A percentile compares a stretch with the other conserved stretches of the same genome.
These are phyloP conservation scores for Starmera dryadoides DNA, from an alignment of 805 yeast genomes.

Conservation along the genomic window DNA sequence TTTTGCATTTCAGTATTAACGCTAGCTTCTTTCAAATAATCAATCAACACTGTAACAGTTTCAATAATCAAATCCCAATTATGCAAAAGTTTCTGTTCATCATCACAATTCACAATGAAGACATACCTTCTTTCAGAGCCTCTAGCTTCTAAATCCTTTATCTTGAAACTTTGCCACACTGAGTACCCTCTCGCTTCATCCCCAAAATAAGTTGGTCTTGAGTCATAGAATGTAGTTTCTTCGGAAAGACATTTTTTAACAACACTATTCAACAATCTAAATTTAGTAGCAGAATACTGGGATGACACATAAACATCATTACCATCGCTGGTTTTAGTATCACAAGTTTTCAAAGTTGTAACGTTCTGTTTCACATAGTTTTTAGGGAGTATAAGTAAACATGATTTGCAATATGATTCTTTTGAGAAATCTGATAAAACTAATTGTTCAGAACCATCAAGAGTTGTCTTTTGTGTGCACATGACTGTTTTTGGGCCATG, in stretches of 20 bases:
- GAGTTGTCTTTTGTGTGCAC: conserved; percentile 45
- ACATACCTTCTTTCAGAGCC: conserved; percentile 70
- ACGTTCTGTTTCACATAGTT: conserved; percentile 9
- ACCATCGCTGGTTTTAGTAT: conserved; percentile 5
- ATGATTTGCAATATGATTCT: conserved; percentile 51
- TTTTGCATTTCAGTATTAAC: conserved; percentile 18
- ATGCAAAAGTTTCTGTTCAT: conserved; percentile 41
- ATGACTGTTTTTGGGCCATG: conserved; percentile 67
- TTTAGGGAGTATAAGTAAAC: conserved; percentile 47
- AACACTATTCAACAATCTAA: conserved; percentile 48
- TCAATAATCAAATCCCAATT: conserved; percentile 46
- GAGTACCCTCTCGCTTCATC: conserved; percentile 57
- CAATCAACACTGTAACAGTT: conserved; percentile 33
- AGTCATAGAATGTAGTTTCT: conserved; percentile 52
- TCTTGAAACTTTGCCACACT: conserved; percentile 50
- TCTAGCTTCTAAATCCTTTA: conserved; percentile 58
- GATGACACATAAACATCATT: conserved; percentile 38
- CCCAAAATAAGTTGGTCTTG: conserved; percentile 57
- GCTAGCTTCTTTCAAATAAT: conserved; percentile 28
- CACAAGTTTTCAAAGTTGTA: conserved; percentile 25
- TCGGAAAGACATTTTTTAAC: conserved; percentile 61
- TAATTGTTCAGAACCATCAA: conserved; percentile 14
- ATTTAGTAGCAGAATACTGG: conserved; percentile 52
- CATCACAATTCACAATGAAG: conserved; percentile 48
- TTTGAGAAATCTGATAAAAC: conserved; percentile 34